Conservation (phyloP, 2,329 filamentous ascomycete species). For the Ophiostoma sp. region DNA sequence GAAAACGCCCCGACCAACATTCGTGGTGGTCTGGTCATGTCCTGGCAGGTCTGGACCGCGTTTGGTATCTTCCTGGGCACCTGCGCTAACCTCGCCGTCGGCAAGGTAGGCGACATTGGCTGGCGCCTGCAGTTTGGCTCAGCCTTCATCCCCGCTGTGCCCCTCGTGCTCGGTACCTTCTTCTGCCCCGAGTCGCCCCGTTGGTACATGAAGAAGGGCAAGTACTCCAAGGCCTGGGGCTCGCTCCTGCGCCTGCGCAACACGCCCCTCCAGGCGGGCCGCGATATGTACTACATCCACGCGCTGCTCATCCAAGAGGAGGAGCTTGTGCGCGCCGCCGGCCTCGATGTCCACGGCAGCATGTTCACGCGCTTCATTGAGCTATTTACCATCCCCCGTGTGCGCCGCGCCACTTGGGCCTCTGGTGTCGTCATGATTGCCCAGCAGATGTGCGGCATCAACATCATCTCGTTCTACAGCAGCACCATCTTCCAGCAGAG, state of each 20-base stretch:
- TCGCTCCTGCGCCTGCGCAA: constrained; percentile 50
- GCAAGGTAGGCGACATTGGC: constrained; percentile 50
- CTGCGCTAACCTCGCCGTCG: constrained; percentile 59
- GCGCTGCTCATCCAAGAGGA: constrained; percentile 58
- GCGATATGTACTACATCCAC: constrained; percentile 60
- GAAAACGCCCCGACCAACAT: constrained; percentile 66
- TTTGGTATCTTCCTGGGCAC: constrained; percentile 58
- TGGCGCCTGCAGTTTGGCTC: constrained; percentile 62
- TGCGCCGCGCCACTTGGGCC: constrained; percentile 67
- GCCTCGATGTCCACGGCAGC: constrained; percentile 40
- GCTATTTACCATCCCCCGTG: constrained; percentile 62
- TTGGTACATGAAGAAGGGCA: constrained; percentile 62
- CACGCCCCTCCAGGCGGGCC: constrained; percentile 51
- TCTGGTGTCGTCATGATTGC: constrained; percentile 76
- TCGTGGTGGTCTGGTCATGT: constrained; percentile 73
- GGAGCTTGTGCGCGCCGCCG: constrained; percentile 36
- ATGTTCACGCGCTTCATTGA: constrained; percentile 59
- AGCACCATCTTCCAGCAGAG: constrained; percentile 56
- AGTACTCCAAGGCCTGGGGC: constrained; percentile 55
- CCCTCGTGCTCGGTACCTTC: constrained; percentile 56
- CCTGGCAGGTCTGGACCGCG: constrained; percentile 55
- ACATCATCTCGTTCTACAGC: constrained; percentile 72
- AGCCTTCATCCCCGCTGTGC: constrained; percentile 55
- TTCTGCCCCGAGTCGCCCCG: constrained; percentile 61
- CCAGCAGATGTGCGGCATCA: constrained; percentile 61